Conservation (phyloP, 2,329 filamentous ascomycete species). For the Triangularia setosa region DNA sequence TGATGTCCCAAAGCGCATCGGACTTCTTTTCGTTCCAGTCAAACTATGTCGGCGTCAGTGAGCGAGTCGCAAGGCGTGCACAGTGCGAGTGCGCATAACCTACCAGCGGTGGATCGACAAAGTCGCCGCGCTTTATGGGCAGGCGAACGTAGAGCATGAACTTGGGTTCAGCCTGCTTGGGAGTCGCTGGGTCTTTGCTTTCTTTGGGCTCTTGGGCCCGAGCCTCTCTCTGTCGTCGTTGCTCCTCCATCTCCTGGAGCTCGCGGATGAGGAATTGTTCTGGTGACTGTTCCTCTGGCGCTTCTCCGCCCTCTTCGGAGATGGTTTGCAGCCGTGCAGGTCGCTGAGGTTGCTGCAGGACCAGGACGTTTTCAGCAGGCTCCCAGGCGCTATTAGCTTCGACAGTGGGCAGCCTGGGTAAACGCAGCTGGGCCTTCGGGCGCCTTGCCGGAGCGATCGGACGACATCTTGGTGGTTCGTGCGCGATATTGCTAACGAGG, state of each 20-base stretch:
- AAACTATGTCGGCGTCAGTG: conserved; percentile 49
- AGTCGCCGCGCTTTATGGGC: conserved; percentile 82
- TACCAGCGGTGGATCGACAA: conserved; percentile 86
- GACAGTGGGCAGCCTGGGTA: neutral
- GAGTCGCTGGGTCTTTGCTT: neutral
- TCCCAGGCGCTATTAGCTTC: neutral
- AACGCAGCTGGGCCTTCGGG: neutral
- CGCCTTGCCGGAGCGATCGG: neutral
- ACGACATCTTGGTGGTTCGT: neutral
- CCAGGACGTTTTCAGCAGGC: neutral
- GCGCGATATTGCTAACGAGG: neutral
- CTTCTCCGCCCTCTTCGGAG: neutral
- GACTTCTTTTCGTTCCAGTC: conserved; percentile 88
- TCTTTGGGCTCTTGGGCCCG: neutral
- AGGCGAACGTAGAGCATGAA: conserved; percentile 82
- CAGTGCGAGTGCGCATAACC: conserved; percentile 27
- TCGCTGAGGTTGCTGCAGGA: neutral
- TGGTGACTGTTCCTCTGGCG: neutral
- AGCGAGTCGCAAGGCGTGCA: conserved; percentile 25
- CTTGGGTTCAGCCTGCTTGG: conserved; percentile 44
- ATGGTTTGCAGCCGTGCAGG: neutral
- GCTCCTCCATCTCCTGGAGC: conserved; percentile 1
- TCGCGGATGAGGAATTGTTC: neutral
- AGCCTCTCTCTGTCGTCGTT: neutral
- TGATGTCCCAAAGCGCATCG: conserved; percentile 81